These are phyloP conservation scores for Aspergillus wentii DNA, from an alignment of 495 filamentous ascomycete genomes.

Conservation along the genomic window DNA sequence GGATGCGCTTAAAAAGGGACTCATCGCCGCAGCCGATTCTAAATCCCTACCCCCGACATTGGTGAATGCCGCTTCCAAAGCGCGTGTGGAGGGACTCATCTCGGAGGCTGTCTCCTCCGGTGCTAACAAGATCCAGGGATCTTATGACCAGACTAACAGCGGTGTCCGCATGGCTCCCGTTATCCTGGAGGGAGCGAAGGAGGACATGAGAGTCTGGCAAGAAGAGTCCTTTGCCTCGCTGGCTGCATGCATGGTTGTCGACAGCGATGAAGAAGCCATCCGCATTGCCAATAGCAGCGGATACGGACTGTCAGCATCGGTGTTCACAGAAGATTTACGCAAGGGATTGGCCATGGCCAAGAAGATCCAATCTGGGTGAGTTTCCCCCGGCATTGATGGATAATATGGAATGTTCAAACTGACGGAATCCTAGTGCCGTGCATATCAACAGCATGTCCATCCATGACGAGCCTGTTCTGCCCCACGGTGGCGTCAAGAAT, in stretches of 20 bases:
- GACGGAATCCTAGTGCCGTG: slow-evolving; percentile 56
- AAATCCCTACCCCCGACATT: slow-evolving; percentile 51
- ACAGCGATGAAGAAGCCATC: slow-evolving; percentile 42
- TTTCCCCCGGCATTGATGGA: not conserved
- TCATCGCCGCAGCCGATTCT: slow-evolving; percentile 39
- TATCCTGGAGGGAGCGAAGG: slow-evolving; percentile 59
- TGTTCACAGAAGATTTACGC: slow-evolving; percentile 43
- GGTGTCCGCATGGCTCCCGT: slow-evolving; percentile 64
- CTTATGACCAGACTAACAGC: slow-evolving; percentile 27
- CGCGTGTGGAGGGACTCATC: slow-evolving; percentile 60
- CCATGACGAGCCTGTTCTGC: slow-evolving; percentile 73
- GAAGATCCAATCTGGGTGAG: slow-evolving; percentile 43
- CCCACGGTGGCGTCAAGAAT: slow-evolving; percentile 81
- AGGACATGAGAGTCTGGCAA: slow-evolving; percentile 73
- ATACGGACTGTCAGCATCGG: slow-evolving; percentile 42
- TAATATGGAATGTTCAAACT: not conserved
- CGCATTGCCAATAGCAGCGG: slow-evolving; percentile 42
- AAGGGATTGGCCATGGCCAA: slow-evolving; percentile 39
- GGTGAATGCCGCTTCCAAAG: slow-evolving; percentile 53
- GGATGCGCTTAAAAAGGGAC: slow-evolving; percentile 34
- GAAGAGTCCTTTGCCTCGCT: slow-evolving; percentile 77
- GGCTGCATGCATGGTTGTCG: slow-evolving; percentile 45
- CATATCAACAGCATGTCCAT: slow-evolving; percentile 88
- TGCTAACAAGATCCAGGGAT: slow-evolving; percentile 57
- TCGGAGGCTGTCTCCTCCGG: slow-evolving; percentile 59